phyloP scores from a whole-genome alignment of 1,284 basidiomycete genomes.

The Papiliotrema fonsecae region DNA sequence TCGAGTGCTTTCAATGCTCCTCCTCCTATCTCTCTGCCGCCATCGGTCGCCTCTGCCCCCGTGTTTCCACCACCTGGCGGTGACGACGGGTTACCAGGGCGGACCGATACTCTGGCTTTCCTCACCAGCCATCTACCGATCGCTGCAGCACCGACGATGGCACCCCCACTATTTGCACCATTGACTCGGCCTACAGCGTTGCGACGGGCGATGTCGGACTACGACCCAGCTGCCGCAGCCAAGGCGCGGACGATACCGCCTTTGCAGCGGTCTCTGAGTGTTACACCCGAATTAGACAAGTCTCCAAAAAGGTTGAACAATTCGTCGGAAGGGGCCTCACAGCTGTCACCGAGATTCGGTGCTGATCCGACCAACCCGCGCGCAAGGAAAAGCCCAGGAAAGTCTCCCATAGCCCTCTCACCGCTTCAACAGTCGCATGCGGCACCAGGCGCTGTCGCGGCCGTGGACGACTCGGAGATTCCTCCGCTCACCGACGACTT shows the following conservation, averaged over 20 bases:
- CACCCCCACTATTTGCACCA: conserved; percentile 19
- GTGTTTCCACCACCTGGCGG: conserved; percentile 4
- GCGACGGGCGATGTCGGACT: conserved; percentile 30
- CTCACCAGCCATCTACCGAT: neutral
- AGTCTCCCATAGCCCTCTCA: conserved; percentile 9
- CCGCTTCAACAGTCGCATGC: too few species aligned
- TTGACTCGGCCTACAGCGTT: conserved; percentile 22
- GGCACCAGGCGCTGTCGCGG: too few species aligned
- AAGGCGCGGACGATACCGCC: conserved; percentile 7
- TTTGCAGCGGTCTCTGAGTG: conserved; percentile 19
- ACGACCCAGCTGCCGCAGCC: conserved; percentile 16
- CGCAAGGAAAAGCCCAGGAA: conserved; percentile 18
- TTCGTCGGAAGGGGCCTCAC: conserved; percentile 10
- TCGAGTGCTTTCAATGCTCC: neutral
- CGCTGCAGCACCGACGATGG: too few species aligned
- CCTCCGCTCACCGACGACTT: neutral
- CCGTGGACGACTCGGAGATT: neutral
- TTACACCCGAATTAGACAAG: conserved; percentile 19
- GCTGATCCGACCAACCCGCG: conserved; percentile 5
- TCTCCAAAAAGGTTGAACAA: conserved; percentile 13
- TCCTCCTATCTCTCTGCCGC: conserved; percentile 5
- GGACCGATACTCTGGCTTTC: neutral
- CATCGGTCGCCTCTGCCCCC: neutral
- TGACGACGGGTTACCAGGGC: conserved; percentile 16
- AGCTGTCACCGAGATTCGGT: conserved; percentile 7